Evolutionary conservation across 2,329 filamentous ascomycete species (phyloP).

Genomic region (Colletotrichum tamarilloi): DNA sequence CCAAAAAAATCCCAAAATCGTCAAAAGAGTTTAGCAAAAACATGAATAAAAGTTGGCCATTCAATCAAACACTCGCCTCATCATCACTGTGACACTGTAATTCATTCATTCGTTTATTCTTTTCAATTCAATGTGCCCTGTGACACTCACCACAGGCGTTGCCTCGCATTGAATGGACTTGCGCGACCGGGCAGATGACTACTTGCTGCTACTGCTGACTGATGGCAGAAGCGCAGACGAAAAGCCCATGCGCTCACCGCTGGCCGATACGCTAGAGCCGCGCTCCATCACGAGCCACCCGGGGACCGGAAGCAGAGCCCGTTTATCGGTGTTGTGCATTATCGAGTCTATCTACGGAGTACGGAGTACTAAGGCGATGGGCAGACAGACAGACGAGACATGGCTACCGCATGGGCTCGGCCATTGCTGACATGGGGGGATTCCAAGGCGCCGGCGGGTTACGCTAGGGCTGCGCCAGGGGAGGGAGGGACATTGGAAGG

Average conservation of each 20-base stretch:
- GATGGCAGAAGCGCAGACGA: constrained; percentile 11
- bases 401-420: background rate
- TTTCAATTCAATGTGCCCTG: background rate
- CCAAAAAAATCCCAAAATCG: constrained; percentile 31
- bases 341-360: too few relatives aligned
- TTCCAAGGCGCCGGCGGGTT: background rate
- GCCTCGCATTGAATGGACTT: background rate
- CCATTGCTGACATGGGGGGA: background rate
- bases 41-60: constrained; percentile 35
- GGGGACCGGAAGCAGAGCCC: background rate
- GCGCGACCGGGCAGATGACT: background rate
- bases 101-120: too few relatives aligned
- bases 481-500: background rate
- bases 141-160: background rate
- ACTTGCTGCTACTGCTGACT: background rate
- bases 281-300: background rate
- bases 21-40: constrained; percentile 34
- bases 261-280: background rate
- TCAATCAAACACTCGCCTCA: constrained; percentile 18
- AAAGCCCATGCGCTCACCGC: constrained; percentile 29
- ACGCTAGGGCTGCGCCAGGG: constrained; percentile 3
- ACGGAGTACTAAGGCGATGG: background rate
- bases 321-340: background rate
- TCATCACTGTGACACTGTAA: background rate
- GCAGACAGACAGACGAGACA: too few relatives aligned